phyloP scores from a whole-genome alignment of 192 early-diverging fungal species.

The Paraglomus brasilianum region DNA sequence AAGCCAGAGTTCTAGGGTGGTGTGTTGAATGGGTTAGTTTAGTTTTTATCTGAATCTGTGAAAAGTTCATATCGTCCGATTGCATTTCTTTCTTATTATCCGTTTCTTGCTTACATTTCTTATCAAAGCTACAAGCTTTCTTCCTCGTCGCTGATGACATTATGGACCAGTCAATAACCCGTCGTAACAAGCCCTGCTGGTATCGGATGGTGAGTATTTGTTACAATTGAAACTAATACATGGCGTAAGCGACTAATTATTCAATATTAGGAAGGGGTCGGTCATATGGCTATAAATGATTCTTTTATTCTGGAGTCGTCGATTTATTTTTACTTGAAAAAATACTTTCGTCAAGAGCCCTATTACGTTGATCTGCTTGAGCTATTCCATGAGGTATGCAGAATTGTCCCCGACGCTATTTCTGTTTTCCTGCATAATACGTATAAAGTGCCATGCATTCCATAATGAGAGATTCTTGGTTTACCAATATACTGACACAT shows the following conservation, averaged over 20 bases:
- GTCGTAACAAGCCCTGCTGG: constrained; percentile 97
- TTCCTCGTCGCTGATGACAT: constrained; percentile 99
- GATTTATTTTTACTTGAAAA: constrained; percentile 93
- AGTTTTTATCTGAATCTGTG: neutral
- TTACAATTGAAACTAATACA: constrained; percentile 15
- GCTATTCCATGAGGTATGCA: constrained; percentile 80
- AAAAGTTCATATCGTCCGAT: neutral
- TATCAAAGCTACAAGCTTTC: constrained; percentile 88
- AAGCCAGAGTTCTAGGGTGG: constrained; percentile 93
- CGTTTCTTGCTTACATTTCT: constrained; percentile 1
- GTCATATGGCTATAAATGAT: constrained; percentile 94
- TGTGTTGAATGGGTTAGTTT: constrained; percentile 81
- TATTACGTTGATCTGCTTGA: constrained; percentile 94
- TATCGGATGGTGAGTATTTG: constrained; percentile 61
- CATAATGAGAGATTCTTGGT: too few relatives aligned
- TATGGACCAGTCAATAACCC: constrained; percentile 95
- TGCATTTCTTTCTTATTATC: neutral
- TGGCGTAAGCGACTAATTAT: neutral
- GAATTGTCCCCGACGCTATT: neutral
- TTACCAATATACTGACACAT: neutral
- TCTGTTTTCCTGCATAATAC: neutral
- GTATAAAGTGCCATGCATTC: neutral
- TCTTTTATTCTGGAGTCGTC: constrained; percentile 87
- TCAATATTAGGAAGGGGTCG: constrained; percentile 62
- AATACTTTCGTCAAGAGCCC: constrained; percentile 81